Evolutionary conservation across 2,329 filamentous ascomycete genomes (phyloP).

Genomic region (Xylaria sp.): DNA sequence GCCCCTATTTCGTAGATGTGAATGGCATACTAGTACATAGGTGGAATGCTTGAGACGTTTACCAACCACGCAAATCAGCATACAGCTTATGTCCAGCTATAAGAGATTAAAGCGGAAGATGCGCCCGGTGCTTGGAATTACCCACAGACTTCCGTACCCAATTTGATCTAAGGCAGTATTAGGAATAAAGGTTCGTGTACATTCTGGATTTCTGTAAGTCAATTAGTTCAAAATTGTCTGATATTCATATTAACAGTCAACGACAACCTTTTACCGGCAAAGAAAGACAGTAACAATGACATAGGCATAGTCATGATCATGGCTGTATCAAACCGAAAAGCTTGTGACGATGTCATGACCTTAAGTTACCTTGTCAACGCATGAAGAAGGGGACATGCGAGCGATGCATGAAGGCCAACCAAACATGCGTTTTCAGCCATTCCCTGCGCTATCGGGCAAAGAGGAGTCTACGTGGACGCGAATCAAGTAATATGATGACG

Average conservation of each 20-base stretch:
- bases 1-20: background rate
- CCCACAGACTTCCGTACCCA: background rate
- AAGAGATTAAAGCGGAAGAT: constrained; percentile 5
- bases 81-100: background rate
- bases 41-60: constrained; percentile 23
- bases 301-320: background rate
- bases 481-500: background rate
- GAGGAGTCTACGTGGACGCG: background rate
- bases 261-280: background rate
- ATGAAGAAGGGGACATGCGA: constrained; percentile 55
- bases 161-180: background rate
- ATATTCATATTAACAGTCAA: background rate
- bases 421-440: constrained; percentile 58
- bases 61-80: constrained; percentile 1
- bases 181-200: constrained; percentile 7
- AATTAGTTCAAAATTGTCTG: background rate
- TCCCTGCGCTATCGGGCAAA: constrained; percentile 51
- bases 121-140: constrained; percentile 14
- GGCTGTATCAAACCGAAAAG: constrained; percentile 50
- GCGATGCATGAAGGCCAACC: constrained; percentile 56
- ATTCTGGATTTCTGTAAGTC: background rate
- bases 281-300: background rate
- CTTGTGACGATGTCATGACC: constrained; percentile 60
- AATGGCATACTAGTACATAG: constrained; percentile 8
- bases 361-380: constrained; percentile 61